These are phyloP conservation scores for Urochloa ruziziensis DNA, from an alignment of 176 grass and related monocot genomes.

Conservation along the genomic window DNA sequence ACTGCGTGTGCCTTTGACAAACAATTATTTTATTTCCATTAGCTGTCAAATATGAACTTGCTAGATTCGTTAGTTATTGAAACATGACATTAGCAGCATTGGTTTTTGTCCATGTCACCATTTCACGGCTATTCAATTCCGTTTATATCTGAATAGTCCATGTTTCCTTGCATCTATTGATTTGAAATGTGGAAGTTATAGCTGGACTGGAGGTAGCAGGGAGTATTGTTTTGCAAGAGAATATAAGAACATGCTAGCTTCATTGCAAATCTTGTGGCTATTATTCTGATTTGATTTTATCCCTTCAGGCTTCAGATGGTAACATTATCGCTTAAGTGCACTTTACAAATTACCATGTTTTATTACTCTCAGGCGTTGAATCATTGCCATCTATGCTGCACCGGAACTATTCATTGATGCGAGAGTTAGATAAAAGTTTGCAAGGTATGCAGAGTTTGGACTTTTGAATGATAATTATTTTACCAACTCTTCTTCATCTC, in stretches of 20 bases:
- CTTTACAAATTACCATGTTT: neutral
- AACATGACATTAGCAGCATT: neutral
- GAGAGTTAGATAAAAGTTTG: slow-evolving; percentile 76
- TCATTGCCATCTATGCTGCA: slow-evolving; percentile 80
- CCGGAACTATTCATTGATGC: slow-evolving; percentile 68
- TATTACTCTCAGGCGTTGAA: slow-evolving; percentile 56
- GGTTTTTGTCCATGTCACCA: neutral
- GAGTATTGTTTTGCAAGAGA: neutral
- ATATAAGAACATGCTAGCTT: neutral
- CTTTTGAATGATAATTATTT: slow-evolving; percentile 4
- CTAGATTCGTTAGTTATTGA: neutral
- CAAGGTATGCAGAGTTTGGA: slow-evolving; percentile 47
- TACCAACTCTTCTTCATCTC: neutral
- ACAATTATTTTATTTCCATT: neutral
- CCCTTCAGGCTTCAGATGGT: slow-evolving; percentile 1
- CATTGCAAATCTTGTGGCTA: neutral
- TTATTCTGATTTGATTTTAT: neutral
- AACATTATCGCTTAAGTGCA: neutral
- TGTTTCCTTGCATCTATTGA: neutral
- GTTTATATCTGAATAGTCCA: neutral
- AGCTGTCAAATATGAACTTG: slow-evolving; percentile 1
- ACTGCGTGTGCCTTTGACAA: neutral
- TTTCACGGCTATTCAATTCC: neutral
- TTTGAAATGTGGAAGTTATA: neutral
- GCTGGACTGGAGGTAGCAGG: neutral